Percentiles rank a stretch among this genome's conserved stretches.
These are phyloP conservation scores for Metschnikowia peoriensis DNA, from an alignment of 805 yeast genomes.

Conservation along the genomic window DNA sequence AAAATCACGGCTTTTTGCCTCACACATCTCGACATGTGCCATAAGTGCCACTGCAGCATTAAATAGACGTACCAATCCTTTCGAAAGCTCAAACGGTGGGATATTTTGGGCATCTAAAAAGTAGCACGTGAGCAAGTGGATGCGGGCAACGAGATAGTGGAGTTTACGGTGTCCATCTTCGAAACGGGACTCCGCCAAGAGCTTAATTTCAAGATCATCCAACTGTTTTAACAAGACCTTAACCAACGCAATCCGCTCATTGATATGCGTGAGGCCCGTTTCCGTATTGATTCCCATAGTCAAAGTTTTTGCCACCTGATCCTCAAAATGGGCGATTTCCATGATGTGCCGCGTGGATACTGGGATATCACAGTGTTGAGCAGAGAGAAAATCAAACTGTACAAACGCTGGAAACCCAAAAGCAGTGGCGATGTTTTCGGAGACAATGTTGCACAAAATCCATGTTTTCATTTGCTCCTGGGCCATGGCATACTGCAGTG, in stretches of 20 bases:
- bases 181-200: constrained; percentile 36
- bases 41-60: constrained; percentile 75
- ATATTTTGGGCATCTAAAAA: constrained; percentile 63
- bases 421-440: constrained; percentile 86
- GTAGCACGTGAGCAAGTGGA: constrained; percentile 80
- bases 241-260: constrained; percentile 73
- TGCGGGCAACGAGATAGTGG: constrained; percentile 66
- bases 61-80: constrained; percentile 74
- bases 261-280: constrained; percentile 60
- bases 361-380: constrained; percentile 49
- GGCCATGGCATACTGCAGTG: constrained; percentile 35
- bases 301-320: constrained; percentile 75
- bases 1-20: constrained; percentile 56
- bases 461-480: constrained; percentile 86
- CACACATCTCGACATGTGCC: constrained; percentile 62
- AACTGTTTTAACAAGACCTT: constrained; percentile 69
- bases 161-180: constrained; percentile 68
- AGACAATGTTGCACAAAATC: constrained; percentile 88
- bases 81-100: constrained; percentile 58
- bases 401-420: constrained; percentile 95
- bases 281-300: constrained; percentile 68
- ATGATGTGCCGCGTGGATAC: constrained; percentile 68
- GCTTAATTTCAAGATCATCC: constrained; percentile 68
- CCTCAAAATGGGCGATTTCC: constrained; percentile 81
- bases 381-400: constrained; percentile 66